Conservation (phyloP, 2,329 filamentous ascomycete species). For the Fusarium mangiferae region DNA sequence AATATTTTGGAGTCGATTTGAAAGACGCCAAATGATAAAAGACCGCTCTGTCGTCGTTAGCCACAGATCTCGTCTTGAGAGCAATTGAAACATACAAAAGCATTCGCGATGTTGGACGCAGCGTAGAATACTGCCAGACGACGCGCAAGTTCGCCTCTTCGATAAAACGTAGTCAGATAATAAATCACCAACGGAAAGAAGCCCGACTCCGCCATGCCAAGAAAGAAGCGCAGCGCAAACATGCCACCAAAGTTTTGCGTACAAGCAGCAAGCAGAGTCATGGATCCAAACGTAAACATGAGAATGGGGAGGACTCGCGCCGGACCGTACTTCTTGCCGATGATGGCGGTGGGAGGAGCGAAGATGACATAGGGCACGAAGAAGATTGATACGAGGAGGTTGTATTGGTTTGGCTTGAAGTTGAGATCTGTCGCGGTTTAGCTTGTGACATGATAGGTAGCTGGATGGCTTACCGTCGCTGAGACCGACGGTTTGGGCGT, state of each 20-base stretch:
- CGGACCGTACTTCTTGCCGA: conserved; percentile 7
- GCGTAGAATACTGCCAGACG: conserved; percentile 12
- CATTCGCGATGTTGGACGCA: conserved; percentile 9
- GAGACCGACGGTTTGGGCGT: conserved; percentile 6
- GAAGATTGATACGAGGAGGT: conserved; percentile 18
- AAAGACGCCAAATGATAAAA: conserved; percentile 5
- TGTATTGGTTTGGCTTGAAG: conserved; percentile 11
- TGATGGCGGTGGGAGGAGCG: conserved; percentile 1
- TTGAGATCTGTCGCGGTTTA: background rate
- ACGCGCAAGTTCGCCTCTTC: conserved; percentile 8
- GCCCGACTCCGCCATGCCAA: conserved; percentile 1
- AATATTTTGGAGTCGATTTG: conserved; percentile 7
- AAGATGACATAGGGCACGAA: conserved; percentile 19
- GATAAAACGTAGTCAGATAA: conserved; percentile 11
- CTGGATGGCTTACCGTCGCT: background rate
- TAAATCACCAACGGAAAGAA: conserved; percentile 20
- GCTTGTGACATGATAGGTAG: rapidly evolving
- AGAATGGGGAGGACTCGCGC: conserved; percentile 2
- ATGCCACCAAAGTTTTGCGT: conserved; percentile 11
- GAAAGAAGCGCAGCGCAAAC: conserved; percentile 7
- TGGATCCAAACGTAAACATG: conserved; percentile 11
- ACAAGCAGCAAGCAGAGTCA: conserved; percentile 7
- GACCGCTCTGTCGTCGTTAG: background rate
- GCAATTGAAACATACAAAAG: background rate
- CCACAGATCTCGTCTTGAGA: rapidly evolving